Conservation (phyloP, 495 filamentous ascomycete species). For the Lasiosphaeria miniovina region DNA sequence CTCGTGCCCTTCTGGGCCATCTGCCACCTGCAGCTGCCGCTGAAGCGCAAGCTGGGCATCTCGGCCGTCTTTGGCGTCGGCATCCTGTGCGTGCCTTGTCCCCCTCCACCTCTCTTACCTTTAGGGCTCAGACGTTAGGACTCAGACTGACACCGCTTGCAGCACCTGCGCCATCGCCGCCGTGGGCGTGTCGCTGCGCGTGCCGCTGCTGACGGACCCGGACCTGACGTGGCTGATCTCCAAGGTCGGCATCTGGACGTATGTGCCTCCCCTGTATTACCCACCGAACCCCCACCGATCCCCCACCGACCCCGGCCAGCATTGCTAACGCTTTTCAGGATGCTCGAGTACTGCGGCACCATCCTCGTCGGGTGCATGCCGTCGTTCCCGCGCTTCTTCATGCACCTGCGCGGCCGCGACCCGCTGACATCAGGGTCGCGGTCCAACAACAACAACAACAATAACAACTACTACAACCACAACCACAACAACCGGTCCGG, state of each 20-base stretch:
- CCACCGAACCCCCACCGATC: not conserved
- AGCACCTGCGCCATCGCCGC: conserved; percentile 30
- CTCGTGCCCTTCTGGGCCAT: conserved; percentile 29
- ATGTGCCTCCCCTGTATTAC: not conserved
- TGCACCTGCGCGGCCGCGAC: conserved; percentile 15
- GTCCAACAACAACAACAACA: not conserved
- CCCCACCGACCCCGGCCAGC: not conserved
- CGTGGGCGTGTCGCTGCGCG: conserved; percentile 26
- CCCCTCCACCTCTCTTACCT: not conserved
- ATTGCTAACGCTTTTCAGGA: conserved; percentile 9
- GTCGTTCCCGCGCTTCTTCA: conserved; percentile 29
- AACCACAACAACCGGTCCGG: not conserved
- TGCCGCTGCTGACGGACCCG: conserved; percentile 25
- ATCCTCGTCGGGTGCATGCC: conserved; percentile 34
- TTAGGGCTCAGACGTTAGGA: not conserved
- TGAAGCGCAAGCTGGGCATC: conserved; percentile 32
- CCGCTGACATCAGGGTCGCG: not conserved
- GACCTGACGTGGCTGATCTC: conserved; percentile 28
- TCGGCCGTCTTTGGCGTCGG: conserved; percentile 33
- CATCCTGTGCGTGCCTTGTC: conserved; percentile 22
- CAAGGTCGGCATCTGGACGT: conserved; percentile 34
- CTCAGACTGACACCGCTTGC: not conserved
- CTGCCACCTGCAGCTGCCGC: conserved; percentile 27
- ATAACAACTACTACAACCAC: not conserved
- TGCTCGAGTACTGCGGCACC: conserved; percentile 34